Evolutionary conservation across 148 eudicot species (phyloP).

Genomic region (Chenopodium formosanum): DNA sequence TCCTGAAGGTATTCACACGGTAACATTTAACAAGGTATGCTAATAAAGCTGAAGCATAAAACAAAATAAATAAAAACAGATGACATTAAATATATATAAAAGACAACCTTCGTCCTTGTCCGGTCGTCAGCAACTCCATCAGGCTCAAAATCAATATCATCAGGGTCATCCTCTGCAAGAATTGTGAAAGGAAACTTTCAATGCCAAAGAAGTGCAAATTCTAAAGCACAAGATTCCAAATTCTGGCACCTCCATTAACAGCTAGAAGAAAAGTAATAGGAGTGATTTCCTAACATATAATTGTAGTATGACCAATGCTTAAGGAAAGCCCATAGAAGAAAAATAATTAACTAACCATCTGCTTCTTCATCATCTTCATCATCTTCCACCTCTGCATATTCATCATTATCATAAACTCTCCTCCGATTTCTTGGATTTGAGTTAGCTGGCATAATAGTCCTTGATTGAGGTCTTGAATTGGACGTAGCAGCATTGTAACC

Average conservation of each 20-base stretch:
- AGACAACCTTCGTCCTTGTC: conserved; percentile 48
- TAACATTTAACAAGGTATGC: not conserved
- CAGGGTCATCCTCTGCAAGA: conserved; percentile 87
- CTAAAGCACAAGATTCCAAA: not conserved
- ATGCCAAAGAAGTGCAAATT: not conserved
- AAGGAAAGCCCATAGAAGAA: not conserved
- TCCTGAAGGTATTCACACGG: conserved; percentile 42
- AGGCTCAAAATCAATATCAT: conserved; percentile 93
- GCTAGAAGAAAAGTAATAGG: not conserved
- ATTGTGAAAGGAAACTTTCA: conserved; percentile 20
- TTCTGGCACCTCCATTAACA: not conserved
- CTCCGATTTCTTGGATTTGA: conserved; percentile 39
- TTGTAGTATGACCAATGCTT: not conserved
- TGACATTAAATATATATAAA: not conserved
- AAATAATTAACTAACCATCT: conserved; percentile 32
- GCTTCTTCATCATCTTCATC: conserved; percentile 53
- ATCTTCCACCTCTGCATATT: conserved; percentile 44
- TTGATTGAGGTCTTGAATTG: conserved; percentile 45
- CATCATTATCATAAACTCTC: conserved; percentile 38
- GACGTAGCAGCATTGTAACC: conserved; percentile 28
- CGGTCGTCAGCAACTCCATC: conserved; percentile 49
- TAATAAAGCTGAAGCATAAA: not conserved
- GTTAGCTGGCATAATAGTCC: conserved; percentile 32
- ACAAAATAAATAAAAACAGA: not conserved
- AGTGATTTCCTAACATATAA: not conserved